These are phyloP conservation scores for Phytophthora melonis DNA, from an alignment of 352 stramenopile genomes.

Conservation along the genomic window DNA sequence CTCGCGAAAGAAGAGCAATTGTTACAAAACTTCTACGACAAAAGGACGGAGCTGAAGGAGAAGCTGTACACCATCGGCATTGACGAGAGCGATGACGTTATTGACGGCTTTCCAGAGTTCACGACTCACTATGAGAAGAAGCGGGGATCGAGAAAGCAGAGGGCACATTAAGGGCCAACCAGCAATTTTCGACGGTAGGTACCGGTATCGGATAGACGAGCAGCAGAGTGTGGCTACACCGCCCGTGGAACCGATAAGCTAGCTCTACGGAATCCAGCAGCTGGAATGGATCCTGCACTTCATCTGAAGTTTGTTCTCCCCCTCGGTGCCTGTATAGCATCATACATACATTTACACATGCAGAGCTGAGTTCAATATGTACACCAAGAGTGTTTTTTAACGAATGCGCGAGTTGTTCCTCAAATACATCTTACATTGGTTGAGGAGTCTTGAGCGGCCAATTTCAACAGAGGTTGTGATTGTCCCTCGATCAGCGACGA, in stretches of 20 bases:
- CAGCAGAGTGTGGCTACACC: too few relatives aligned
- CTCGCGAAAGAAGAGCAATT: constrained; percentile 51
- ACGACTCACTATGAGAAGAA: constrained; percentile 39
- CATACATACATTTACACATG: too few relatives aligned
- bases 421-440: not conserved
- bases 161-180: not conserved
- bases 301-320: too few relatives aligned
- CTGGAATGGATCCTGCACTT: too few relatives aligned
- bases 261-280: too few relatives aligned
- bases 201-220: too few relatives aligned
- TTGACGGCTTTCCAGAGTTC: constrained; percentile 53
- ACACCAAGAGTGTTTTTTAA: not conserved
- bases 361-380: too few relatives aligned
- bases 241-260: too few relatives aligned
- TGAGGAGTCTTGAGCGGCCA: too few relatives aligned
- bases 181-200: not conserved
- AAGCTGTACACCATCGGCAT: constrained; percentile 36
- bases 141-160: constrained; percentile 8
- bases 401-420: not conserved
- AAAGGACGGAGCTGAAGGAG: constrained; percentile 6
- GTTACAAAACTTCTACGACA: not conserved
- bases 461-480: too few relatives aligned
- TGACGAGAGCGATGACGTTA: constrained; percentile 50
- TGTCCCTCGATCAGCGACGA: not conserved
- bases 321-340: too few relatives aligned